A percentile compares a stretch with the other conserved stretches of the same genome.
Evolutionary conservation across 2,329 filamentous ascomycete species (phyloP).

Genomic region (Beauveria sp.): DNA sequence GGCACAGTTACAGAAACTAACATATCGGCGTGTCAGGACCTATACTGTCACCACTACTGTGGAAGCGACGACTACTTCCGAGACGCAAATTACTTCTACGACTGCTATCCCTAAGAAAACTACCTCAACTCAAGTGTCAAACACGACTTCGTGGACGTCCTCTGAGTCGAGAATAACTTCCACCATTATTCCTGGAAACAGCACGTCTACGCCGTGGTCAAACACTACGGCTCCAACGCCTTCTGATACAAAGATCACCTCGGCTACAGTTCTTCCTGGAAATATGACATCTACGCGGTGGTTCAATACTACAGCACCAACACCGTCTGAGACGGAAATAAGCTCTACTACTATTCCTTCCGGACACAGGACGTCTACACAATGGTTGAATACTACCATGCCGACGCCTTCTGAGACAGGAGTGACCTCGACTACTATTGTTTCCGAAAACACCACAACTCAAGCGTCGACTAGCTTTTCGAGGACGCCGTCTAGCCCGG

Average conservation of each 20-base stretch:
- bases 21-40: neutral
- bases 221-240: neutral
- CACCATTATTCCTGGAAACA: neutral
- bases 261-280: neutral
- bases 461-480: neutral
- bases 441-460: neutral
- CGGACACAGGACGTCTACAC: neutral
- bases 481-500: neutral
- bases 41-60: neutral
- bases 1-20: neutral
- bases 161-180: neutral
- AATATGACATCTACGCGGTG: neutral
- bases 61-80: too few species aligned
- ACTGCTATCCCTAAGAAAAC: too few species aligned
- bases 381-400: neutral
- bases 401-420: neutral
- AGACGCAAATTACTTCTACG: too few species aligned
- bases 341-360: neutral
- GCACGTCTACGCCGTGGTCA: neutral
- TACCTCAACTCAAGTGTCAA: neutral
- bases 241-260: neutral
- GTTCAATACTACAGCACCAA: neutral
- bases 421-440: neutral
- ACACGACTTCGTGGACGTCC: neutral
- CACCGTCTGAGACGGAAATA: neutral